phyloP scores from a whole-genome alignment of 2,329 filamentous ascomycete genomes.

The Talaromyces sp. region DNA sequence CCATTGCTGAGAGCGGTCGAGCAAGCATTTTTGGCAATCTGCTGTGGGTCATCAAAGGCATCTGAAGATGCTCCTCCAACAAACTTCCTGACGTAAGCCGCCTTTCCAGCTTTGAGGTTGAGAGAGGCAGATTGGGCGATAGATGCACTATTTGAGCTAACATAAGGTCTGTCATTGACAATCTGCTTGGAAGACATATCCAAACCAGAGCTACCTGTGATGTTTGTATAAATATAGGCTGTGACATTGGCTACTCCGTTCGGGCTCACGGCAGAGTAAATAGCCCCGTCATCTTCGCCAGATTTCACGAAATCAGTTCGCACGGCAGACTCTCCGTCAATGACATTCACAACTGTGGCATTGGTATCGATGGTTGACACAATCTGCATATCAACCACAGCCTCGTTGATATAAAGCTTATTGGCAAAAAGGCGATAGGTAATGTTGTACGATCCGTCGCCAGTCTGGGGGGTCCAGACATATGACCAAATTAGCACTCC shows the following conservation, averaged over 20 bases:
- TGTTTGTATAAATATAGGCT: conserved; percentile 58
- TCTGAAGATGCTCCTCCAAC: conserved; percentile 70
- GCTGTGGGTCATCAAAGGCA: conserved; percentile 62
- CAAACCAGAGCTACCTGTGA: conserved; percentile 44
- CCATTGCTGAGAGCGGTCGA: conserved; percentile 54
- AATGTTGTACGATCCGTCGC: conserved; percentile 57
- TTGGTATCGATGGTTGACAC: conserved; percentile 57
- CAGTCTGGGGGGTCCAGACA: conserved; percentile 62
- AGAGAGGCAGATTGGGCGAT: conserved; percentile 65
- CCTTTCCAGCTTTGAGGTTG: conserved; percentile 55
- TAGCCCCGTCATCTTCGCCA: conserved; percentile 57
- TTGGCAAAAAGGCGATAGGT: conserved; percentile 68
- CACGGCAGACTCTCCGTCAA: conserved; percentile 70
- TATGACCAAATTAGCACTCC: conserved; percentile 67
- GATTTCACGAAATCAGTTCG: conserved; percentile 63
- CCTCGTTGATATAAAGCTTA: conserved; percentile 65
- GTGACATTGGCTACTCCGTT: conserved; percentile 64
- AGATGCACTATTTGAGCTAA: conserved; percentile 63
- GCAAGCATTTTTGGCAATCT: conserved; percentile 59
- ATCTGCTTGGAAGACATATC: conserved; percentile 47
- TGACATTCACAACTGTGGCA: conserved; percentile 65
- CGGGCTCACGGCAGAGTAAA: conserved; percentile 68
- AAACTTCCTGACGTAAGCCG: conserved; percentile 65
- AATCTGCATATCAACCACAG: conserved; percentile 62
- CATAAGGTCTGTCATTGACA: conserved; percentile 50